Conservation (phyloP, 148 eudicot species). For the Persicaria maculosa region DNA sequence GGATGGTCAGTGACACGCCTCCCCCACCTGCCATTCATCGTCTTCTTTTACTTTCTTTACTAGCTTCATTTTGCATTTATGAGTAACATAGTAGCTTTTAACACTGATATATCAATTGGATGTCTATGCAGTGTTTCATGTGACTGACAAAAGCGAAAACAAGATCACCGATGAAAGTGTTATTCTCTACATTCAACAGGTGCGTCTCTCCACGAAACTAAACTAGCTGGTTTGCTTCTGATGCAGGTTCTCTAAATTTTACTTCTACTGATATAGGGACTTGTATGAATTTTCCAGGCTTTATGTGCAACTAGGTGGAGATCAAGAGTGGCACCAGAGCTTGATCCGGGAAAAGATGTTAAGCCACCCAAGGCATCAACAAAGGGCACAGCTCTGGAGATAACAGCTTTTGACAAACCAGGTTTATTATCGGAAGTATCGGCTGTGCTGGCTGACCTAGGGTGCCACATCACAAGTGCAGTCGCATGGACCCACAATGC, state of each 20-base stretch:
- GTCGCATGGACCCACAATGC: conserved; percentile 79
- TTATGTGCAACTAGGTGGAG: conserved; percentile 38
- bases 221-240: not conserved
- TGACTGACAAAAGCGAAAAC: conserved; percentile 9
- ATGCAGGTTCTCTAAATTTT: not conserved
- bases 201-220: conserved; percentile 7
- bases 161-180: conserved; percentile 30
- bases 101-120: not conserved
- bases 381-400: conserved; percentile 53
- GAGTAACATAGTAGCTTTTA: not conserved
- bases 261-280: not conserved
- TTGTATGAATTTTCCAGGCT: conserved; percentile 22
- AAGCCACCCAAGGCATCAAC: not conserved
- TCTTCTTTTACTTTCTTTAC: not conserved
- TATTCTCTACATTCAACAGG: conserved; percentile 63
- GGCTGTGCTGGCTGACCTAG: conserved; percentile 56
- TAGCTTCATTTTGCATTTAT: not conserved
- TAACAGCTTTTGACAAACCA: conserved; percentile 64
- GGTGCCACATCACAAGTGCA: conserved; percentile 59
- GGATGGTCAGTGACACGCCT: conserved; percentile 15
- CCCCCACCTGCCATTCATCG: not conserved
- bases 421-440: conserved; percentile 78
- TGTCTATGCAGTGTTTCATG: conserved; percentile 16
- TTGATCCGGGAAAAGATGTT: not conserved
- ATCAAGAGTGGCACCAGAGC: conserved; percentile 24